phyloP scores from a whole-genome alignment of 2,329 filamentous ascomycete species.

The Microsporum audouinii region DNA sequence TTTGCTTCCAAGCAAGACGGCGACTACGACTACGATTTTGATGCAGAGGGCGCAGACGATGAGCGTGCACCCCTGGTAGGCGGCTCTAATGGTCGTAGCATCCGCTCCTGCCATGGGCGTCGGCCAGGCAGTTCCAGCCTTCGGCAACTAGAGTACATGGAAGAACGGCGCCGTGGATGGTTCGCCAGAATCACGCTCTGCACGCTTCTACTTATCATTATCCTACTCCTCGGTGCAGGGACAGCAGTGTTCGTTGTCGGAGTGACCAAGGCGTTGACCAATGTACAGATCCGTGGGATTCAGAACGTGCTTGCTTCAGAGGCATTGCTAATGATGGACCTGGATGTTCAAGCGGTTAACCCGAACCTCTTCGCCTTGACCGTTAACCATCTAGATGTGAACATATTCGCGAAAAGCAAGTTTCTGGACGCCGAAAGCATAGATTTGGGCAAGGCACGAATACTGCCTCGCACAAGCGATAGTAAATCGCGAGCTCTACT shows the following conservation, averaged over 20 bases:
- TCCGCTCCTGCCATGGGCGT: constrained; percentile 46
- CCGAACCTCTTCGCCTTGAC: constrained; percentile 85
- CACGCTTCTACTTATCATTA: constrained; percentile 67
- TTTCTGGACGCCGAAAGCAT: constrained; percentile 56
- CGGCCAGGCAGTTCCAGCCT: constrained; percentile 46
- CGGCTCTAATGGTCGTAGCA: constrained; percentile 47
- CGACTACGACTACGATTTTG: constrained; percentile 64
- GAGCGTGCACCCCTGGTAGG: constrained; percentile 74
- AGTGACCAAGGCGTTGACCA: constrained; percentile 73
- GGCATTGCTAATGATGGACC: constrained; percentile 87
- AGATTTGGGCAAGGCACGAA: constrained; percentile 19
- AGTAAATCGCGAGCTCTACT: constrained; percentile 25
- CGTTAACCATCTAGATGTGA: constrained; percentile 75
- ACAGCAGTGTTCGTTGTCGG: constrained; percentile 82
- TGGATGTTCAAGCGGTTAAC: constrained; percentile 78
- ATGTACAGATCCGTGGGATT: constrained; percentile 68
- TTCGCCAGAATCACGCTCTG: constrained; percentile 74
- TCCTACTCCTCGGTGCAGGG: constrained; percentile 71
- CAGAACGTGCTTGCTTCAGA: constrained; percentile 86
- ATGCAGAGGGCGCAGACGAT: constrained; percentile 72
- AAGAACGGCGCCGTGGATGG: constrained; percentile 52
- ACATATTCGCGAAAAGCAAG: constrained; percentile 88
- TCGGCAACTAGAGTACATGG: constrained; percentile 62
- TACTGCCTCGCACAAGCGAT: constrained; percentile 16
- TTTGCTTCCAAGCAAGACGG: constrained; percentile 45